These are phyloP conservation scores for Picea mariana DNA, from an alignment of 83 land plant genomes.

Conservation along the genomic window DNA sequence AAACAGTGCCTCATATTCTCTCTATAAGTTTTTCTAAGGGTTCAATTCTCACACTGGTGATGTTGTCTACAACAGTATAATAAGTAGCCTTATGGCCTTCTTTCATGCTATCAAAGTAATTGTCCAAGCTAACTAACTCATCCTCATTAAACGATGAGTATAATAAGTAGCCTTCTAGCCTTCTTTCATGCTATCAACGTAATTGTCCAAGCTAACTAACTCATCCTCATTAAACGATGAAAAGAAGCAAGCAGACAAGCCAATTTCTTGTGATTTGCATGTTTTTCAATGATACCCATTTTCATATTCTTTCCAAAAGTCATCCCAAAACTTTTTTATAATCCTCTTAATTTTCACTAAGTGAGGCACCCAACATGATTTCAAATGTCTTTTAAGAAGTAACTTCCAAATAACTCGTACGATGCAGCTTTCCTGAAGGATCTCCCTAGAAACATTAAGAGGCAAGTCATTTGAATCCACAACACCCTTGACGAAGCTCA, in stretches of 20 bases:
- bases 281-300: slow-evolving; percentile 92
- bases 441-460: slow-evolving; percentile 94
- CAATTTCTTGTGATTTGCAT: slow-evolving; percentile 89
- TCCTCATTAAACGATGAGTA: too few species aligned
- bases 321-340: slow-evolving; percentile 96
- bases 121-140: too few species aligned
- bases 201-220: slow-evolving; percentile 74
- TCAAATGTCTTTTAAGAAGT: slow-evolving; percentile 95
- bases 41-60: slow-evolving; percentile 89
- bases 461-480: slow-evolving; percentile 98
- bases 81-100: too few species aligned
- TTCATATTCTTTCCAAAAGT: slow-evolving; percentile 92
- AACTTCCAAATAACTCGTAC: slow-evolving; percentile 98
- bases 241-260: slow-evolving; percentile 82
- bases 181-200: slow-evolving; percentile 88
- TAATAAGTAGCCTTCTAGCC: slow-evolving; percentile 95
- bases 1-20: slow-evolving; percentile 89
- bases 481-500: slow-evolving; percentile 92
- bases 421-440: slow-evolving; percentile 96
- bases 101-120: too few species aligned
- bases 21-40: slow-evolving; percentile 88
- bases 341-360: slow-evolving; percentile 92
- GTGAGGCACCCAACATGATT: slow-evolving; percentile 86
- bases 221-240: slow-evolving; percentile 86
- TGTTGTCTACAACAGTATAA: slow-evolving; percentile 92